Base-by-base conservation (phyloP, 768 basidiomycete genomes). In the Mycena leptocephala region DNA sequence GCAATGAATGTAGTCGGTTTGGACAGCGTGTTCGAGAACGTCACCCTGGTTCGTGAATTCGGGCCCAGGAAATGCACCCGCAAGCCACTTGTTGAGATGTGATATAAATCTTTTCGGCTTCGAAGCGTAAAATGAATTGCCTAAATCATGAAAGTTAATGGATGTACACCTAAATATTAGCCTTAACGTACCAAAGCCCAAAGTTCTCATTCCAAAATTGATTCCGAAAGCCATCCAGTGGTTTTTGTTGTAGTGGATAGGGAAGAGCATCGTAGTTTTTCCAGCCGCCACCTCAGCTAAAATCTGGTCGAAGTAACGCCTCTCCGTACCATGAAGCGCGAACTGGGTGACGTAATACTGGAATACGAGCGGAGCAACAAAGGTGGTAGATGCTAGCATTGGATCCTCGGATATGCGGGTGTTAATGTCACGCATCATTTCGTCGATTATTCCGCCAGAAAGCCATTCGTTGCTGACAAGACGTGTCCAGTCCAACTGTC, bases 401-500 rank as follows among this genome's bases (percentile, higher is more conserved):
- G 69, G 69, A 61, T 43, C 10, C 5, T 41, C 69, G 1, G 39
- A 22, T 6, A 70, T 22, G 28, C 59, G 24, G 6, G 46, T 5
- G 24, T 61, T 14, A 18, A 71, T 39, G 13, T 61, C 43, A 6
- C 24, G 33, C 32, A 71, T 62, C 30, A 71, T 71, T 8, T 30
- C 59, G 28, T 71, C 70, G 14, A 71, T 62, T 10, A 35, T 71
- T 1, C 46, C 59, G 22, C 70, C 70, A 28, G 59, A 71, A 71
- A n/a, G n/a, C n/a, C n/a, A n/a, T n/a, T n/a, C n/a, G n/a, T n/a
- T n/a, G n/a, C n/a, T n/a, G n/a, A n/a, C n/a, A n/a, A n/a, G n/a
- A n/a, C n/a, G n/a, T n/a, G n/a, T n/a, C n/a, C n/a, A n/a, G n/a
- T n/a, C n/a, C n/a, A n/a, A n/a, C n/a, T n/a, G n/a, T n/a, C n/a